Conservation (phyloP, 2,329 filamentous ascomycete genomes). For the Trichoderma harzianum region DNA sequence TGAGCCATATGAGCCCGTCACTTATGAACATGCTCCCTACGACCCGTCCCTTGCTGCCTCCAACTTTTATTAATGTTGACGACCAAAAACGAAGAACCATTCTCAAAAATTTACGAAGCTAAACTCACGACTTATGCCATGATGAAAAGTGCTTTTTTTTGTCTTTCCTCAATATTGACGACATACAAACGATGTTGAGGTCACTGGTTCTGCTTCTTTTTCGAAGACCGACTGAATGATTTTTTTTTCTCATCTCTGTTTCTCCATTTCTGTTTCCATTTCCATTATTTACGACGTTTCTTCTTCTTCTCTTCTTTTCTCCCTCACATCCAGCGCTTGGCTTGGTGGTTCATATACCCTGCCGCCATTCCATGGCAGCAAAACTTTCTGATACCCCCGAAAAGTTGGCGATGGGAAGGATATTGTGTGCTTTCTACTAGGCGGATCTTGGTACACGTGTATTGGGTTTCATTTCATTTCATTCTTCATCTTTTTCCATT, state of each 20-base stretch:
- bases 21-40: conserved; percentile 26
- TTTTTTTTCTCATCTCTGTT: background rate
- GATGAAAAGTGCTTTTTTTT: conserved; percentile 17
- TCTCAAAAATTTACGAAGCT: background rate
- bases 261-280: conserved; percentile 16
- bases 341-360: conserved; percentile 26
- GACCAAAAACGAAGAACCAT: conserved; percentile 30
- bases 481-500: background rate
- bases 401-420: conserved; percentile 26
- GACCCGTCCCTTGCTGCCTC: conserved; percentile 29
- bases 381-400: conserved; percentile 39
- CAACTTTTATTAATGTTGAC: conserved; percentile 31
- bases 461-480: conserved; percentile 5
- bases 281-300: background rate
- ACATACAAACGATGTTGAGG: conserved; percentile 19
- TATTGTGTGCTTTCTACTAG: conserved; percentile 22
- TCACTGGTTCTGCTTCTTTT: conserved; percentile 16
- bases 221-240: background rate
- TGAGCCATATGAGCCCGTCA: conserved; percentile 9
- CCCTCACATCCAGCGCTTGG: conserved; percentile 20
- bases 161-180: conserved; percentile 21
- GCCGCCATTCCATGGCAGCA: conserved; percentile 22
- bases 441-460: conserved; percentile 14
- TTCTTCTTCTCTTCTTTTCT: conserved; percentile 10
- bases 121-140: conserved; percentile 6